A percentile compares a stretch with the other conserved stretches of the same genome.
phyloP scores from a whole-genome alignment of 106 monocot species.

The Narthecium ossifragum region DNA sequence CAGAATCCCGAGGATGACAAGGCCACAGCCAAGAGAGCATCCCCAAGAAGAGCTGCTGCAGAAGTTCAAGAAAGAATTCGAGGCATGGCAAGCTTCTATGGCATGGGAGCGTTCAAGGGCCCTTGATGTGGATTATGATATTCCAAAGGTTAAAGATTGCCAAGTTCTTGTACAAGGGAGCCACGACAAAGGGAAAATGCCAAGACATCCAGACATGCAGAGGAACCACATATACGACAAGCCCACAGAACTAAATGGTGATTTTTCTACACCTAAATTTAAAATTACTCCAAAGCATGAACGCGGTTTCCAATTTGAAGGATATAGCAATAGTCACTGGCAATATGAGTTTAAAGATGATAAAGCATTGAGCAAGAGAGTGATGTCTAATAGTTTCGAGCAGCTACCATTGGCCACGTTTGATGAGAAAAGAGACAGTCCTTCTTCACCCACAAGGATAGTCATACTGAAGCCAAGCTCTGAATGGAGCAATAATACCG shows the following conservation, averaged over 20 bases:
- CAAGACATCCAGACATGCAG: constrained; percentile 12
- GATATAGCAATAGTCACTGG: background rate
- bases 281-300: constrained; percentile 1
- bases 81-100: constrained; percentile 74
- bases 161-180: constrained; percentile 49
- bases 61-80: constrained; percentile 89
- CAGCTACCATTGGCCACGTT: constrained; percentile 9
- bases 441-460: constrained; percentile 53
- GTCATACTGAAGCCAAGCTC: constrained; percentile 67
- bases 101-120: constrained; percentile 43
- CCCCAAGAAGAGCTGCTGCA: constrained; percentile 79
- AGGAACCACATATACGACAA: background rate
- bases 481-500: constrained; percentile 34
- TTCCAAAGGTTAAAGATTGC: constrained; percentile 2
- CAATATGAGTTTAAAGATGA: constrained; percentile 5
- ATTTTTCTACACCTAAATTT: background rate
- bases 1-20: constrained; percentile 15
- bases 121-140: constrained; percentile 12
- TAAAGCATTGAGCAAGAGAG: constrained; percentile 1
- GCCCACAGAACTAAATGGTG: background rate
- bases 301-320: background rate
- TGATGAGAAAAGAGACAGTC: constrained; percentile 19
- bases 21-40: constrained; percentile 54
- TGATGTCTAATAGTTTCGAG: constrained; percentile 14
- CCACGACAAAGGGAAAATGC: constrained; percentile 48